phyloP scores from a whole-genome alignment of 208 protist species.

The Leishmania braziliensis region DNA sequence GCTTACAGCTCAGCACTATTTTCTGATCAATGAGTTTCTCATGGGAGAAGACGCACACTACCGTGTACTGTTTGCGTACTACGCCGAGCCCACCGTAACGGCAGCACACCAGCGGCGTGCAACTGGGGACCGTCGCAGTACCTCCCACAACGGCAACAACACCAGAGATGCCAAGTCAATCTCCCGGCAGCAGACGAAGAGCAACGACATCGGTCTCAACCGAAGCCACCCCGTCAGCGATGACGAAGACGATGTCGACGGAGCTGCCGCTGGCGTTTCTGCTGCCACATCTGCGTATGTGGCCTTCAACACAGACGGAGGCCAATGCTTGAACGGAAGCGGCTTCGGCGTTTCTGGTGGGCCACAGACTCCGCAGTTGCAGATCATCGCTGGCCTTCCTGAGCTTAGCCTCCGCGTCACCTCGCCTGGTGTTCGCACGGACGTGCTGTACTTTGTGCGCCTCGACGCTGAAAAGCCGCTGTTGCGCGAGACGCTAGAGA shows the following conservation, averaged over 20 bases:
- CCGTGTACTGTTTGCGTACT: constrained; percentile 78
- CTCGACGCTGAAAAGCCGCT: constrained; percentile 81
- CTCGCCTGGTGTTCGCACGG: constrained; percentile 39
- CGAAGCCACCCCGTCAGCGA: constrained; percentile 23
- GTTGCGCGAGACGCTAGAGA: constrained; percentile 89
- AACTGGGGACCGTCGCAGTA: background rate
- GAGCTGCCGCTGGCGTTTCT: background rate
- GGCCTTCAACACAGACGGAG: constrained; percentile 2
- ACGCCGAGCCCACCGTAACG: constrained; percentile 27
- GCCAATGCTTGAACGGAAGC: background rate
- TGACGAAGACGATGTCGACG: constrained; percentile 18
- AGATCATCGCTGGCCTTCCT: constrained; percentile 37
- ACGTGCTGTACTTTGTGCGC: constrained; percentile 81
- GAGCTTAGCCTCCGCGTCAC: constrained; percentile 40
- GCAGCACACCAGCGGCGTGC: constrained; percentile 2
- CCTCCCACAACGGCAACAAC: background rate
- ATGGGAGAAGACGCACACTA: constrained; percentile 76
- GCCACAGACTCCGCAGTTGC: constrained; percentile 21
- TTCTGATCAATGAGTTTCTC: constrained; percentile 82
- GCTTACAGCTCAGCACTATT: constrained; percentile 49
- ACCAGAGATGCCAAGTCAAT: background rate
- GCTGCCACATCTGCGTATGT: background rate
- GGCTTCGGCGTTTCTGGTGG: background rate
- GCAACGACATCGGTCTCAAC: constrained; percentile 17
- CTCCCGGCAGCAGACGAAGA: constrained; percentile 12